A percentile compares a stretch with the other conserved stretches of the same genome.
phyloP scores from a whole-genome alignment of 768 basidiomycete species.

The Paxillus involutus region DNA sequence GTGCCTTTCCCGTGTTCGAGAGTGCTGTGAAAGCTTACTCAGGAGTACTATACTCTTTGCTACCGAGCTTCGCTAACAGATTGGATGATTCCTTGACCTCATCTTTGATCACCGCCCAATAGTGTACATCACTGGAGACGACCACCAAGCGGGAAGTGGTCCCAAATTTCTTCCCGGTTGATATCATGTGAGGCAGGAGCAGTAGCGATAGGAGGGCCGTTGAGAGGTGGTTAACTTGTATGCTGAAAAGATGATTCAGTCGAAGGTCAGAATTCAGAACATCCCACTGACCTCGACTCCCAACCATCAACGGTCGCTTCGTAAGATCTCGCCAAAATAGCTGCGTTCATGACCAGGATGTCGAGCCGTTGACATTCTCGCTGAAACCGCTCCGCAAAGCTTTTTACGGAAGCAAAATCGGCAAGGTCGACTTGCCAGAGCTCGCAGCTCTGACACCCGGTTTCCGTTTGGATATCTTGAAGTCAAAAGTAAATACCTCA shows the following conservation, averaged over 20 bases:
- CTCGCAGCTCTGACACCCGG: constrained; percentile 34
- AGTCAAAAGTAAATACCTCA: neutral
- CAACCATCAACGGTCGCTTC: constrained; percentile 41
- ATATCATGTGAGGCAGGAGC: constrained; percentile 30
- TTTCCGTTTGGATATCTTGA: constrained; percentile 22
- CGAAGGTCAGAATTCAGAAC: neutral
- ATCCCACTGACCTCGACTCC: constrained; percentile 39
- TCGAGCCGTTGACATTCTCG: constrained; percentile 31
- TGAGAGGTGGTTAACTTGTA: constrained; percentile 37
- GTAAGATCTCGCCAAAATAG: constrained; percentile 10
- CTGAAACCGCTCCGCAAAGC: constrained; percentile 33
- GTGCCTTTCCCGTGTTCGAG: neutral
- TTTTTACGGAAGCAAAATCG: constrained; percentile 39
- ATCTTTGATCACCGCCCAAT: constrained; percentile 13
- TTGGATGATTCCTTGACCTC: constrained; percentile 18
- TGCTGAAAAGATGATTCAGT: constrained; percentile 8
- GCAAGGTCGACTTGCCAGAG: constrained; percentile 42
- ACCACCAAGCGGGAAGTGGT: constrained; percentile 28
- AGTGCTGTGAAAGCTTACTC: constrained; percentile 9
- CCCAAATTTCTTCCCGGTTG: constrained; percentile 23
- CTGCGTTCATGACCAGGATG: constrained; percentile 48
- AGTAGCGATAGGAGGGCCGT: constrained; percentile 33
- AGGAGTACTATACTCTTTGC: constrained; percentile 16
- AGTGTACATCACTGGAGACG: constrained; percentile 31
- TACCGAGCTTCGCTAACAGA: constrained; percentile 26